Percentiles rank a stretch among this genome's conserved stretches.
Evolutionary conservation across 2,329 filamentous ascomycete species (phyloP).

Genomic region (Arthroderma sp.): DNA sequence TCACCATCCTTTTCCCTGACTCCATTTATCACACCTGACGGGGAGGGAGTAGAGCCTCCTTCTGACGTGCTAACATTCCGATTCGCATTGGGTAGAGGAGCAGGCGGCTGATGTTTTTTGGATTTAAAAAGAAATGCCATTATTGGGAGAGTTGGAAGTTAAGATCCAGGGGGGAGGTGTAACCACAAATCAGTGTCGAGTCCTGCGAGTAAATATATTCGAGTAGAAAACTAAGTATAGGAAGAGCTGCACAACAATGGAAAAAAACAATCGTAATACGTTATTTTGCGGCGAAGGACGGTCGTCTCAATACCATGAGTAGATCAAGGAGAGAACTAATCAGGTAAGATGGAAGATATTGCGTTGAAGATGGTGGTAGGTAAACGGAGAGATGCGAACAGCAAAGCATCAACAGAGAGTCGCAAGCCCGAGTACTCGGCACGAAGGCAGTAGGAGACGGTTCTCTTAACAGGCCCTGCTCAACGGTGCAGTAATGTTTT

Average conservation of each 20-base stretch:
- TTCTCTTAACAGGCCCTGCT: too few species aligned
- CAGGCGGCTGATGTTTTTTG: constrained; percentile 55
- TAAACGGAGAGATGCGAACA: too few species aligned
- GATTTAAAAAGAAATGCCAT: constrained; percentile 79
- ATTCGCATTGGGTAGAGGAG: constrained; percentile 39
- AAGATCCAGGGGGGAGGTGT: not conserved
- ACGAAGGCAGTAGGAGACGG: too few species aligned
- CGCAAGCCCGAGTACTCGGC: too few species aligned
- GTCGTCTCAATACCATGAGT: too few species aligned
- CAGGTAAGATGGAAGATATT: too few species aligned
- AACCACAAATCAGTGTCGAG: not conserved
- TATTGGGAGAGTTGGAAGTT: constrained; percentile 18
- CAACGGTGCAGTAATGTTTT: too few species aligned
- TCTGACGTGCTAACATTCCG: constrained; percentile 46
- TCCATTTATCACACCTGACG: constrained; percentile 37
- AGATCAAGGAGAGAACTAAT: too few species aligned
- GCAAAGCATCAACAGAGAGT: too few species aligned
- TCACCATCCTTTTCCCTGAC: constrained; percentile 23
- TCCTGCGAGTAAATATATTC: not conserved
- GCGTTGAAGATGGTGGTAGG: too few species aligned
- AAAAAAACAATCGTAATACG: not conserved
- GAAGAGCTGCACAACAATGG: constrained; percentile 1
- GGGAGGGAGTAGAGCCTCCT: constrained; percentile 30
- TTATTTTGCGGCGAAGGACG: not conserved
- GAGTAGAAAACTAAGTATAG: not conserved